A percentile compares a stretch with the other conserved stretches of the same genome.
Evolutionary conservation across 2,329 filamentous ascomycete genomes (phyloP).

Genomic region (Fusarium ambrosium): DNA sequence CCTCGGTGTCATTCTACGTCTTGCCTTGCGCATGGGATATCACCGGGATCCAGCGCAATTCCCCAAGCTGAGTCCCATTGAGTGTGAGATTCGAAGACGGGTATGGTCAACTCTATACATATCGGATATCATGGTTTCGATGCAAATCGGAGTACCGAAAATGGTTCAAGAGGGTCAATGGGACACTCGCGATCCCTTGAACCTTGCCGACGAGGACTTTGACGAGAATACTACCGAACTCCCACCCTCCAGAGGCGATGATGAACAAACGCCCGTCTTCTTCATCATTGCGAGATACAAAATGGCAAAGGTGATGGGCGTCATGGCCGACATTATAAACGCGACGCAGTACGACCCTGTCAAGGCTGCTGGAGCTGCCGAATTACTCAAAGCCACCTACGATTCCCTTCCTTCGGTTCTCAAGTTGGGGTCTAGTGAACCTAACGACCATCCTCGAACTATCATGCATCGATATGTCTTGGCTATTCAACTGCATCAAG

Average conservation of each 20-base stretch:
- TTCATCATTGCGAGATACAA: conserved; percentile 7
- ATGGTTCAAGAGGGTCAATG: conserved; percentile 15
- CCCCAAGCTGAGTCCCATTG: not conserved
- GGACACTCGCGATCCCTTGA: conserved; percentile 10
- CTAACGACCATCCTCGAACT: not conserved
- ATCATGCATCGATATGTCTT: conserved; percentile 1
- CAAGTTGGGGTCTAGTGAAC: not conserved
- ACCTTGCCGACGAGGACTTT: conserved; percentile 12
- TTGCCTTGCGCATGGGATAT: conserved; percentile 21
- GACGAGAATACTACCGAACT: not conserved
- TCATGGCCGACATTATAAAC: conserved; percentile 6
- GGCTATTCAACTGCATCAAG: not conserved
- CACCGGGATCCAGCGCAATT: conserved; percentile 21
- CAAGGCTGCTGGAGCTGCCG: not conserved
- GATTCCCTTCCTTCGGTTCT: not conserved
- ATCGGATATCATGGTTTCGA: not conserved
- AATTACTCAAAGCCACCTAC: not conserved
- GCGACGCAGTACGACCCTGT: not conserved
- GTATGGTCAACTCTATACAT: conserved; percentile 9
- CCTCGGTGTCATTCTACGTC: conserved; percentile 1
- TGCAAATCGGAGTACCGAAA: conserved; percentile 14
- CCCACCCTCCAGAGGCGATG: not conserved
- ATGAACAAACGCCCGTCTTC: not conserved
- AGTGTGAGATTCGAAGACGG: conserved; percentile 20
- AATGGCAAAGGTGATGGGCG: conserved; percentile 8